Conservation (phyloP, 2,329 filamentous ascomycete species). For the Ascochyta viciae-villosae region DNA sequence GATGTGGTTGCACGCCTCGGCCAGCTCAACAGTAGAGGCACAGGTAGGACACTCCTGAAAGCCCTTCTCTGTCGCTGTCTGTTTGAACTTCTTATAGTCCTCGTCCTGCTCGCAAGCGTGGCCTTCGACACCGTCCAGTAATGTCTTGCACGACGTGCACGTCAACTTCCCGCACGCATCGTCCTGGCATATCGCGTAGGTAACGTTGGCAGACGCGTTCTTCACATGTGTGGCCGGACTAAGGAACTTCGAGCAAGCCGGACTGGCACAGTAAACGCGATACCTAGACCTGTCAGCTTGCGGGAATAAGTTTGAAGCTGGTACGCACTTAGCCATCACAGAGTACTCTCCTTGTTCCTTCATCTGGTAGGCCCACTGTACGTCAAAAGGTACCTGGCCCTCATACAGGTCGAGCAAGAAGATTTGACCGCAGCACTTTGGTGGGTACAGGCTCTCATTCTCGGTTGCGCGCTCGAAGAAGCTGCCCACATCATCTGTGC, state of each 20-base stretch:
- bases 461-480: constrained; percentile 36
- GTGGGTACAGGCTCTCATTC: constrained; percentile 39
- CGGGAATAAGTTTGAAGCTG: background rate
- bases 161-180: constrained; percentile 30
- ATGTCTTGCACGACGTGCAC: constrained; percentile 33
- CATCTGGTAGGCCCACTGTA: constrained; percentile 27
- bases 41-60: constrained; percentile 41
- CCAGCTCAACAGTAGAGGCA: constrained; percentile 34
- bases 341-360: constrained; percentile 42
- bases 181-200: constrained; percentile 33
- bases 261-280: constrained; percentile 37
- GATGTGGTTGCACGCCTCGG: constrained; percentile 46
- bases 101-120: constrained; percentile 35
- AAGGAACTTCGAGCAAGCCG: constrained; percentile 32
- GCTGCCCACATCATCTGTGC: constrained; percentile 28
- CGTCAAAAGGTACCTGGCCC: constrained; percentile 27
- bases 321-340: constrained; percentile 35
- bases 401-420: constrained; percentile 34
- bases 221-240: constrained; percentile 26
- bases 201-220: constrained; percentile 19
- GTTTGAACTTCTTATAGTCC: constrained; percentile 34
- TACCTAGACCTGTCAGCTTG: constrained; percentile 23
- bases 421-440: constrained; percentile 36
- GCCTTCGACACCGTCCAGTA: constrained; percentile 14
- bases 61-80: constrained; percentile 30